phyloP scores from a whole-genome alignment of 352 stramenopile species.

The Phytophthora pluvialis region DNA sequence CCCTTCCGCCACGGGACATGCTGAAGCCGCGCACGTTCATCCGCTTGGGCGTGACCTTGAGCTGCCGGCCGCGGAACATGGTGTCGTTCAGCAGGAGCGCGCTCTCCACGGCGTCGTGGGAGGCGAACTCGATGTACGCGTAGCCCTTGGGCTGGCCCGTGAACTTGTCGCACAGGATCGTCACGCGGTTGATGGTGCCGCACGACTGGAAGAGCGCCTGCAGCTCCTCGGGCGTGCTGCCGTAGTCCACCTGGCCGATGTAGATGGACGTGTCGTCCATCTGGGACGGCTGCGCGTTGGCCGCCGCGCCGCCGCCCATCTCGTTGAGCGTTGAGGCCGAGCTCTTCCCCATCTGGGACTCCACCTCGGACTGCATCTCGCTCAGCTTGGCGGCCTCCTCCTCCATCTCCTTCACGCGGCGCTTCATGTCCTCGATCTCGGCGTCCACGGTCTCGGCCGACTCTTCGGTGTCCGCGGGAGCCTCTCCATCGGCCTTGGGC shows the following conservation, averaged over 20 bases:
- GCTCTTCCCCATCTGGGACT: conserved; percentile 81
- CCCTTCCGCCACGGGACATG: conserved; percentile 59
- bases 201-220: conserved; percentile 97
- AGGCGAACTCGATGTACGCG: conserved; percentile 95
- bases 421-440: conserved; percentile 89
- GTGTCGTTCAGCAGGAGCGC: conserved; percentile 93
- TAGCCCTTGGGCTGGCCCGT: conserved; percentile 95
- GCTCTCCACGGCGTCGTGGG: conserved; percentile 87
- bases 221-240: conserved; percentile 95
- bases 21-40: conserved; percentile 87
- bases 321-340: conserved; percentile 51
- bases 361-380: conserved; percentile 86
- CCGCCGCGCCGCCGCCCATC: conserved; percentile 34
- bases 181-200: conserved; percentile 97
- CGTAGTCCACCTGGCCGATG: conserved; percentile 98
- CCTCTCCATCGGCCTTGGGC: conserved; percentile 9
- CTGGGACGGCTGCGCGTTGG: conserved; percentile 36
- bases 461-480: conserved; percentile 19
- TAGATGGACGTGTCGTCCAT: conserved; percentile 92
- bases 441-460: conserved; percentile 56
- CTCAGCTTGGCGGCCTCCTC: conserved; percentile 83
- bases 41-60: conserved; percentile 92
- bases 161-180: conserved; percentile 98
- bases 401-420: conserved; percentile 82
- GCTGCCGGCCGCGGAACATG: conserved; percentile 90